These are phyloP conservation scores for Lathyrus sativus DNA, from an alignment of 306 rosid genomes.

Conservation along the genomic window DNA sequence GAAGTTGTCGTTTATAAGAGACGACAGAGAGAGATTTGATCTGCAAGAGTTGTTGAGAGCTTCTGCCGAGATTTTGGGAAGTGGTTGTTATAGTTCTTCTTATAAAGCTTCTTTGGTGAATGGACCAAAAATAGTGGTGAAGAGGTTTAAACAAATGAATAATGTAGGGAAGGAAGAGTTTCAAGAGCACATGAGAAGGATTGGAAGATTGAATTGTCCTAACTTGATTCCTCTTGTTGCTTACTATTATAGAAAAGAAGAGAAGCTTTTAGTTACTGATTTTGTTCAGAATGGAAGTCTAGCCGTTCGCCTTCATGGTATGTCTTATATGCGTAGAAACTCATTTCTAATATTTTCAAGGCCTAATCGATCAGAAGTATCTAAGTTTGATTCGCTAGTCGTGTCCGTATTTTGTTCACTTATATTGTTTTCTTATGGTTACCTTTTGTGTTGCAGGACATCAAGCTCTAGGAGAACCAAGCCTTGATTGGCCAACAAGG, in stretches of 20 bases:
- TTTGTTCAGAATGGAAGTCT: constrained; percentile 63
- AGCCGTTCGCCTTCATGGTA: constrained; percentile 83
- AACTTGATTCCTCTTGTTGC: constrained; percentile 88
- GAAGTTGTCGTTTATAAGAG: constrained; percentile 65
- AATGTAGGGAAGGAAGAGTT: constrained; percentile 83
- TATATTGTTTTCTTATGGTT: not conserved
- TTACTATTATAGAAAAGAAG: constrained; percentile 85
- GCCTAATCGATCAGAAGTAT: not conserved
- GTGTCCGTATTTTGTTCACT: not conserved
- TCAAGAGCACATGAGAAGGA: constrained; percentile 77
- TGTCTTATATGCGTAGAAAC: not conserved
- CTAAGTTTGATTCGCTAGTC: not conserved
- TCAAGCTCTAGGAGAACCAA: constrained; percentile 57
- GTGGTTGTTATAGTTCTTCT: constrained; percentile 83
- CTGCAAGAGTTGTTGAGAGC: constrained; percentile 83
- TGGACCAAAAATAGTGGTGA: constrained; percentile 77
- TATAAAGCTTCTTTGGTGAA: constrained; percentile 69
- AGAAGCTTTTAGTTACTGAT: constrained; percentile 76
- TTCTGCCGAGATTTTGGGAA: constrained; percentile 87
- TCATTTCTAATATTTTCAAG: not conserved
- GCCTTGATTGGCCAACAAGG: constrained; percentile 76
- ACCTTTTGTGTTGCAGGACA: constrained; percentile 48
- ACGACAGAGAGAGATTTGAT: constrained; percentile 66
- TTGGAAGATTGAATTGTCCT: constrained; percentile 70
- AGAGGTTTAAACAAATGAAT: constrained; percentile 91